Evolutionary conservation across 2,329 filamentous ascomycete genomes (phyloP), one percentile per base, ranked within the genome.

Genomic region (Colletotrichum tofieldiae): DNA sequence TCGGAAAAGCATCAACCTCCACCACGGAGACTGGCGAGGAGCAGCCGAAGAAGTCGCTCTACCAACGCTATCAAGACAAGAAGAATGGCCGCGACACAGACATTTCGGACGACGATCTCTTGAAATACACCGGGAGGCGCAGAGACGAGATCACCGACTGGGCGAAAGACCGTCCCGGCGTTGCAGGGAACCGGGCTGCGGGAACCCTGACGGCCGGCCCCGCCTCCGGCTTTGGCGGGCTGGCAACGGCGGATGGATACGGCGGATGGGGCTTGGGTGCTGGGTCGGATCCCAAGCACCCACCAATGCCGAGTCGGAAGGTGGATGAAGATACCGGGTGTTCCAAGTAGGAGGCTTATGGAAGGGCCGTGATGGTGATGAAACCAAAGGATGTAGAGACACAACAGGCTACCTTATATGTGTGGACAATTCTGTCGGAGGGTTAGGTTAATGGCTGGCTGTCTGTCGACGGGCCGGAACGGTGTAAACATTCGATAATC

Each of bases 41-140:
- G 6, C 37, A 66, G 39, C 55, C 69, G n/a, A 78, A 81, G 32
- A 78, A 77, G 65, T 79, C 78, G 9, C 72, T 82, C 39, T 82
- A 80, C 75, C 75, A 78, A 43, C 77, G 79, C 66, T 78, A 75
- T 69, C 77, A 80, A 62, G 78, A 79, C 56, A 77, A 78, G 52
- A 83, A 82, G 74, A 76, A 75, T 47, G 75, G 77, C 56, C 71
- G 74, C 39, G 37, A 70, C 52, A 71, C 49, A n/a, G 54, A 76
- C 29, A 78, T 82, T 56, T 81, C 78, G 73, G 82, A 85, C 69
- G 82, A 82, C 14, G 83, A 84, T 72, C 74, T 85, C 37, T 61
- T 78, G 37, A 84, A 83, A 72, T 83, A 84, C 78, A 84, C 83
- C 43, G 83, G 84, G 75, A 84, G 80, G 75, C 75, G 75, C 32